Evolutionary conservation across 768 basidiomycete genomes (phyloP).

Genomic region (Lactarius sanguifluus): DNA sequence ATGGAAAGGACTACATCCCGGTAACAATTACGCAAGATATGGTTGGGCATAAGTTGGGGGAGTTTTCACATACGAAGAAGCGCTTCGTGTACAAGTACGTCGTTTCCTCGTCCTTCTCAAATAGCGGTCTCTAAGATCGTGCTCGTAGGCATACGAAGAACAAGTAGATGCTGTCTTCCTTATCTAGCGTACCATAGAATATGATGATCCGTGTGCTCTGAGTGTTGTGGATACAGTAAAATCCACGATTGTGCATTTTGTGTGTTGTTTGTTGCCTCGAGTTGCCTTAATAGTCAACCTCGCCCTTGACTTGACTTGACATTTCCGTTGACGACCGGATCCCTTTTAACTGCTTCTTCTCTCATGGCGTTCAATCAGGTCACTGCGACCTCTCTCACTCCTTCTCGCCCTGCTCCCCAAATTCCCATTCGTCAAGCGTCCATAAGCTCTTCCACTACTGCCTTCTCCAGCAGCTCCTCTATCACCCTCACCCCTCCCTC

Average conservation of each 20-base stretch:
- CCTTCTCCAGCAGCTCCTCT: slow-evolving; percentile 58
- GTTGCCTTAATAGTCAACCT: slow-evolving; percentile 1
- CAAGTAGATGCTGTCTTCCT: slow-evolving; percentile 33
- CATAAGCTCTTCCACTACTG: slow-evolving; percentile 48
- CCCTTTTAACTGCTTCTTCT: slow-evolving; percentile 10
- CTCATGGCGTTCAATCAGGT: slow-evolving; percentile 52
- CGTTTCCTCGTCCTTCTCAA: not conserved
- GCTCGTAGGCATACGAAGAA: slow-evolving; percentile 44
- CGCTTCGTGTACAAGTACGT: slow-evolving; percentile 83
- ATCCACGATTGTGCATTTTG: not conserved
- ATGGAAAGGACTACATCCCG: slow-evolving; percentile 87
- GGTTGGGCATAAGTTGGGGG: slow-evolving; percentile 98
- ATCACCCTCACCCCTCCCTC: slow-evolving; percentile 50
- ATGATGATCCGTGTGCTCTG: no score
- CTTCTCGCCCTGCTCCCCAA: slow-evolving; percentile 75
- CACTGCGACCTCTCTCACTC: slow-evolving; percentile 62
- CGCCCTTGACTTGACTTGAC: slow-evolving; percentile 3
- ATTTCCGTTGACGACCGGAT: not conserved
- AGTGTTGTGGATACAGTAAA: no score
- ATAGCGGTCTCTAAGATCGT: not conserved
- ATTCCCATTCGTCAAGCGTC: slow-evolving; percentile 54
- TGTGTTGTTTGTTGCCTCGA: not conserved
- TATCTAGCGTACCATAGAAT: not conserved
- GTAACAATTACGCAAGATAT: slow-evolving; percentile 92
- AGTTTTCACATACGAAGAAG: slow-evolving; percentile 90